A percentile compares a stretch with the other conserved stretches of the same genome.
These are phyloP conservation scores for Cryptococcus sp. DNA, from an alignment of 1,284 basidiomycete species.

Conservation along the genomic window DNA sequence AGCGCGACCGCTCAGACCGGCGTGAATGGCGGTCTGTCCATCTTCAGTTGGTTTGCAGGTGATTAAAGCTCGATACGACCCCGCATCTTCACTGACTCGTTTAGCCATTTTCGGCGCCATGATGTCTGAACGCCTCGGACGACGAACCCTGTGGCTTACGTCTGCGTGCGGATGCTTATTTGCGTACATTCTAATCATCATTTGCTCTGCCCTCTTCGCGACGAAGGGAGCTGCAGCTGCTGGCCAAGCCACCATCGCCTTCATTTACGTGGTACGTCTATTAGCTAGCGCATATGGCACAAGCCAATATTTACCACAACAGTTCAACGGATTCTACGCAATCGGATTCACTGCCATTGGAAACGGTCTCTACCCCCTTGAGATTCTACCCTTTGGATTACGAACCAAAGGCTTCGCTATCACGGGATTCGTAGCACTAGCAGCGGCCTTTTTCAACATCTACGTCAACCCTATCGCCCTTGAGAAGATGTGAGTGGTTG, in stretches of 20 bases:
- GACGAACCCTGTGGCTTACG: conserved; percentile 47
- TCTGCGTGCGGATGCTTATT: conserved; percentile 63
- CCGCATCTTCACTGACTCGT: no score
- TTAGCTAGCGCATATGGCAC: no score
- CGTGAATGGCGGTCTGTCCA: conserved; percentile 62
- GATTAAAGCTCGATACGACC: no score
- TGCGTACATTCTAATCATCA: conserved; percentile 60
- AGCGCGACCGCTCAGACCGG: conserved; percentile 52
- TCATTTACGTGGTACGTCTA: no score
- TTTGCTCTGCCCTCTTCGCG: conserved; percentile 52
- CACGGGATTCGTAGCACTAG: background rate
- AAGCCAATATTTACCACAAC: no score
- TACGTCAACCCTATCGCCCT: conserved; percentile 73
- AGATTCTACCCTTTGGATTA: conserved; percentile 25
- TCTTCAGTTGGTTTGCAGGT: conserved; percentile 32
- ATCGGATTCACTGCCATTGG: background rate
- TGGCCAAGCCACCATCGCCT: conserved; percentile 54
- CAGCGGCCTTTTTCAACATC: conserved; percentile 65
- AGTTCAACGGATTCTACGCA: background rate
- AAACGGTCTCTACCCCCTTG: conserved; percentile 20
- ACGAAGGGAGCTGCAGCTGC: conserved; percentile 41
- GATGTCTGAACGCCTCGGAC: conserved; percentile 36
- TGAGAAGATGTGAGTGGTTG: no score
- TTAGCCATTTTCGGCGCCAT: conserved; percentile 22
- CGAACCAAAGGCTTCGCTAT: conserved; percentile 27